A percentile compares a stretch with the other conserved stretches of the same genome.
Evolutionary conservation across 305 asterid genomes (phyloP).

Genomic region (Fraxinus dipetala): DNA sequence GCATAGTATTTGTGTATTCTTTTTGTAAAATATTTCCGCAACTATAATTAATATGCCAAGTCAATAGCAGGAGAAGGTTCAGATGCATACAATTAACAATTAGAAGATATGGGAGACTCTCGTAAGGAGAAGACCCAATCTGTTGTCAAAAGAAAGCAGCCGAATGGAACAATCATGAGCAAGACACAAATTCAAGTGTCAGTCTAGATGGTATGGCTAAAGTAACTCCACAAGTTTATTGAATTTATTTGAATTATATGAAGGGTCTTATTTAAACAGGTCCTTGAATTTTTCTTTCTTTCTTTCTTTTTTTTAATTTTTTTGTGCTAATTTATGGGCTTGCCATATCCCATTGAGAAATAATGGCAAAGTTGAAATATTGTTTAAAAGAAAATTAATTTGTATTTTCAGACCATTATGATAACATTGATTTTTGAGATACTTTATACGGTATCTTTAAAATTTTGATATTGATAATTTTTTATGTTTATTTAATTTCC

Average conservation of each 20-base stretch:
- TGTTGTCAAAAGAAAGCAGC: conserved; percentile 33
- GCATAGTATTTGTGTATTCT: conserved; percentile 12
- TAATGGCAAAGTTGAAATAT: background rate
- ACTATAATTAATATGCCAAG: conserved; percentile 11
- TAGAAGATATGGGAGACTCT: conserved; percentile 44
- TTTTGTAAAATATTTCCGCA: conserved; percentile 23
- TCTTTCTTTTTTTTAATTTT: too few relatives aligned
- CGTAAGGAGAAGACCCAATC: conserved; percentile 34
- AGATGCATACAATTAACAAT: background rate
- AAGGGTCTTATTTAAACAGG: background rate
- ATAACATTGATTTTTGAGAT: background rate
- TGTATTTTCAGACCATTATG: background rate
- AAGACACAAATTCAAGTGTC: conserved; percentile 42
- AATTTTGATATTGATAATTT: background rate
- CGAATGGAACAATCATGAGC: conserved; percentile 37
- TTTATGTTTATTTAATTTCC: background rate
- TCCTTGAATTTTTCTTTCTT: background rate
- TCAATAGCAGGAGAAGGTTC: conserved; percentile 7
- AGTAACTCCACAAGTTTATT: background rate
- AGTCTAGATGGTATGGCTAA: conserved; percentile 37
- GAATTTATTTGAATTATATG: background rate
- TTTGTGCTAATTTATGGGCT: background rate
- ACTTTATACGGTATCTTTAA: background rate
- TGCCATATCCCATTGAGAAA: background rate
- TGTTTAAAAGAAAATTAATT: background rate